Conservation (phyloP, 805 yeast species). For the Pichia eremophila region DNA sequence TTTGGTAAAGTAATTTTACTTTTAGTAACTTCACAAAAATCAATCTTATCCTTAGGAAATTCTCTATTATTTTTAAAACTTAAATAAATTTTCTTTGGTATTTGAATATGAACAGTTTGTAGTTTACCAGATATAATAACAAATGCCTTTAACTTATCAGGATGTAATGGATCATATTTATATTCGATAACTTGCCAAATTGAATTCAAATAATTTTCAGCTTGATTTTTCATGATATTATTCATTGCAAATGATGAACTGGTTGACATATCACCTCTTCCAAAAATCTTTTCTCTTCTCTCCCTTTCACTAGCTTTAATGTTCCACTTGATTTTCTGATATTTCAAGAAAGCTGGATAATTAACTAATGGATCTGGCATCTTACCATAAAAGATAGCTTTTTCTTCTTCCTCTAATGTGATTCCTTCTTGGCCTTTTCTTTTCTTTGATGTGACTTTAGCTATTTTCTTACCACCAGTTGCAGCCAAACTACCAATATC, state of each 20-base stretch:
- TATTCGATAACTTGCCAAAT: slow-evolving; percentile 84
- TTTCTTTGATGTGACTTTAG: slow-evolving; percentile 40
- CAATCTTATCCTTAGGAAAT: slow-evolving; percentile 26
- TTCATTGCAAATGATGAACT: slow-evolving; percentile 56
- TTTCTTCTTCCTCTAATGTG: slow-evolving; percentile 36
- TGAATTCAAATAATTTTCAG: slow-evolving; percentile 65
- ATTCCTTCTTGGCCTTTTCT: slow-evolving; percentile 28
- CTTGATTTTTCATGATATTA: slow-evolving; percentile 63
- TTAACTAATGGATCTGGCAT: slow-evolving; percentile 64
- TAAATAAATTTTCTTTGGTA: slow-evolving; percentile 68
- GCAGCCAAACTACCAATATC: slow-evolving; percentile 47
- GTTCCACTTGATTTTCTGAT: slow-evolving; percentile 85
- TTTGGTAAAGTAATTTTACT: slow-evolving; percentile 61
- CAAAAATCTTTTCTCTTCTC: slow-evolving; percentile 72
- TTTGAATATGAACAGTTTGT: slow-evolving; percentile 61
- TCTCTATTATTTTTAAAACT: slow-evolving; percentile 41
- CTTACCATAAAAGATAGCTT: slow-evolving; percentile 37
- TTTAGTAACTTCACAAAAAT: slow-evolving; percentile 47
- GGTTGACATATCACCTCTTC: slow-evolving; percentile 34
- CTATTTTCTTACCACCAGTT: slow-evolving; percentile 27
- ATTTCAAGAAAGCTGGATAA: slow-evolving; percentile 56
- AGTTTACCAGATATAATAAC: slow-evolving; percentile 62
- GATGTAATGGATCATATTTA: slow-evolving; percentile 38
- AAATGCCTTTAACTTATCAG: slow-evolving; percentile 73
- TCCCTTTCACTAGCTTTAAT: slow-evolving; percentile 62